Base-by-base conservation (phyloP, 1,284 basidiomycete species). In the Ustilago tritici region DNA sequence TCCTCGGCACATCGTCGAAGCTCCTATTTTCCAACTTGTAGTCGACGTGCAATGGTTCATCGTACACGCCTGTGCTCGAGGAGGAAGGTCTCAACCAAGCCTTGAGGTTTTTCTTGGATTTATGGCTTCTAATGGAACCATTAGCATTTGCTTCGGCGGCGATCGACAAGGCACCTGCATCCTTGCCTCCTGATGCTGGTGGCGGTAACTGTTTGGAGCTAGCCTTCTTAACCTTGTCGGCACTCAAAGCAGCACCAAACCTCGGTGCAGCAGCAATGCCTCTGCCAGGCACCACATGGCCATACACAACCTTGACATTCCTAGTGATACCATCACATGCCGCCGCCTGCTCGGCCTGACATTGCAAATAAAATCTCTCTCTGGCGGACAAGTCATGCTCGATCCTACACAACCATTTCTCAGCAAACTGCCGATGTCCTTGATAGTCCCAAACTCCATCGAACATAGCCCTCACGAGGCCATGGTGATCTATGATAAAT, bases 401-500 rank as follows among this genome's bases (percentile, higher is more conserved):
- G 34, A 83, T 78, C 17, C 81, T 57, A 31, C 70, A 73, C 6
- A 83, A 62, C 82, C 82, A 83, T 23, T 65, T 77, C 35, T 83
- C 81, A 0, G 82, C 82, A 70, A 82, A 83, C 40, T 60, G 35
- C 3, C 65, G n/a, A 43, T 83, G 82, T 0, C 82, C 82, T 19
- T 65, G 58, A 19, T 73, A 78, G 38, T 82, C 78, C 65, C 79
- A 81, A 0, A 82, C 74, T 34, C 82, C 82, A 55, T 79, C 76
- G 1, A 74, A 41, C 76, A 82, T 80, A 4, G 58, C 82, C 38
- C 82, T 58, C 0, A 83, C 77, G n/a, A 79, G 41, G n/a, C 82
- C 82, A 0, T 63, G 53, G n/a, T 76, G 79, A 55, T 83, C 82
- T 19, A 83, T 82, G 43, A 82, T 47, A 55, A 83, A 83, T 3